Conservation (phyloP, 306 rosid genomes). For the Hippophae tibetana region DNA sequence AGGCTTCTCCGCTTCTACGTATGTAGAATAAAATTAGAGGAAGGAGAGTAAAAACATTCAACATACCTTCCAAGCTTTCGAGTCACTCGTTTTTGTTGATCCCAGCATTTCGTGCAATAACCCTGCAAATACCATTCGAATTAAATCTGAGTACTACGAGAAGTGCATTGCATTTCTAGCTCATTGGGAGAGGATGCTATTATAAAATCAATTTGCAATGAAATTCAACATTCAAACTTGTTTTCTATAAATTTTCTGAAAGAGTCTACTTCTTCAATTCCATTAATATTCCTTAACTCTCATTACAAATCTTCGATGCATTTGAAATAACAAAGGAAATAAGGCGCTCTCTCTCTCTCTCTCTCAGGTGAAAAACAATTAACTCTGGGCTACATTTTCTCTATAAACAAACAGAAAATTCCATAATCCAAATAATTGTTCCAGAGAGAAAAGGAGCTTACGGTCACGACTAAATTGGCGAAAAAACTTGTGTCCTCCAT, state of each 20-base stretch:
- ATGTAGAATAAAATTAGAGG: neutral
- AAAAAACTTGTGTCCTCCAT: constrained; percentile 53
- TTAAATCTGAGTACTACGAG: constrained; percentile 7
- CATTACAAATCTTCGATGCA: neutral
- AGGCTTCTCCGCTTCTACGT: too few species aligned
- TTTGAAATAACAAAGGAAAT: neutral
- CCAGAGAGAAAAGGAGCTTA: constrained; percentile 28
- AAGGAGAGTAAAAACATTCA: neutral
- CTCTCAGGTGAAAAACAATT: neutral
- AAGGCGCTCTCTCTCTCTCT: neutral
- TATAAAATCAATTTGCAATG: neutral
- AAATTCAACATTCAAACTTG: neutral
- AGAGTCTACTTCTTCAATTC: neutral
- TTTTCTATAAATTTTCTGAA: neutral
- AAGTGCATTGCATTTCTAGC: neutral
- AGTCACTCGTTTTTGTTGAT: constrained; percentile 59
- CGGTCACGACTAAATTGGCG: constrained; percentile 72
- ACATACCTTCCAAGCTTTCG: constrained; percentile 87
- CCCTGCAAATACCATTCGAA: constrained; percentile 29
- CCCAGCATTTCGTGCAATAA: constrained; percentile 80
- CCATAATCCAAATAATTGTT: neutral
- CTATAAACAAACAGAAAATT: constrained; percentile 15
- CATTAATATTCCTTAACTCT: neutral
- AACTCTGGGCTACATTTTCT: constrained; percentile 5
- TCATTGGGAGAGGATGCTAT: neutral